Evolutionary conservation across 345 rosid species (phyloP), one percentile per base, ranked within the genome.

Genomic region (Abelmoschus esculentus): DNA sequence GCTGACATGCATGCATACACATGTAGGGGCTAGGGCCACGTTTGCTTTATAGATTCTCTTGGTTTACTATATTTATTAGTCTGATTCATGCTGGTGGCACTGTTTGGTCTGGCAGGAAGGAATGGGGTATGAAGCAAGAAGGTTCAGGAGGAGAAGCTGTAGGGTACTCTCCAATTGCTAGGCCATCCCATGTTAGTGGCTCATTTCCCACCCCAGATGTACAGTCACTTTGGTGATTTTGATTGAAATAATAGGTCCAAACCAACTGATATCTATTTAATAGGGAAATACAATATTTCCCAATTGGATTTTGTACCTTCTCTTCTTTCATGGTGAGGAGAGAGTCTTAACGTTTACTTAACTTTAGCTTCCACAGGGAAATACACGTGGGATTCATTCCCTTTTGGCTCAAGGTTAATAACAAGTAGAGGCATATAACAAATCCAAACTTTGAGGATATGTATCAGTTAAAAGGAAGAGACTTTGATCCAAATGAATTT

Each of bases 201-300:
- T 74, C 74, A 67, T 82, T 77, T 77, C 78, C 83, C 69, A 73
- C 66, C 80, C 73, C 83, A 74, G 87, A 84, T 87, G 97, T 85
- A 84, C 85, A 86, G 87, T 83, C 92, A 64, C 84, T 86, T 80
- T 89, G 93, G 97, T 84, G 73, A 69, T 82, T 80, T 75, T 81
- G 36, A 81, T 70, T 82, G 57, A 76, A 66, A 76, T 76, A 77
- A 72, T 55, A 66, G 67, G 19, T 2, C 10, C 57, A 60, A 65
- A 70, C 36, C 36, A 32, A 32, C 4, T 3, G 5, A 32, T 32
- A 80, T 78, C 76, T 76, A 49, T 12, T 12, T 13, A 49, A 49
- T 1, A 42, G 3, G 3, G 12, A 42, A 42, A 42, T 7, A 10
- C 9, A 42, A 42, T 7, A 42, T 42, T 42, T 42, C 11, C 47